These are phyloP conservation scores for Termitomyces sp. DNA, from an alignment of 768 basidiomycete species.

Conservation along the genomic window DNA sequence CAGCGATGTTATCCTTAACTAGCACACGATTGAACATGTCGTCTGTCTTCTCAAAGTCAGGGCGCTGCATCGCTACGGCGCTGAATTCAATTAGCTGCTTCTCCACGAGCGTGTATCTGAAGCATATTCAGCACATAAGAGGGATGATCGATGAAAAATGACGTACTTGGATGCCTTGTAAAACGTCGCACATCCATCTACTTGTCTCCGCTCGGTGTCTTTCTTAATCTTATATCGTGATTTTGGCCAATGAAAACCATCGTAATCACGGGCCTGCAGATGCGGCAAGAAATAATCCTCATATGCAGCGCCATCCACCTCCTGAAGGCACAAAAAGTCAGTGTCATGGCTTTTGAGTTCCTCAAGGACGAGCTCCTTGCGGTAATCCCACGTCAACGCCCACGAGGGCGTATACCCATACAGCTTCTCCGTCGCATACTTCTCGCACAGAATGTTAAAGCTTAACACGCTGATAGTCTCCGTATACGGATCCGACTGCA, in stretches of 20 bases:
- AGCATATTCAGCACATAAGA: conserved; percentile 7
- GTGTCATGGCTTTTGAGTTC: conserved; percentile 78
- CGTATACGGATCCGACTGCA: conserved; percentile 53
- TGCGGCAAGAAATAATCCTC: conserved; percentile 84
- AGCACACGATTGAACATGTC: conserved; percentile 99
- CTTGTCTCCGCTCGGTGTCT: conserved; percentile 75
- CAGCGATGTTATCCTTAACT: conserved; percentile 90
- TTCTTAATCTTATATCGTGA: conserved; percentile 91
- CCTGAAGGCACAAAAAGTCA: conserved; percentile 93
- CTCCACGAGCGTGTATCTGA: conserved; percentile 88
- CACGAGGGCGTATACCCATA: conserved; percentile 97
- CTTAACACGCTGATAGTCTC: conserved; percentile 80
- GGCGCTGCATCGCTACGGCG: conserved; percentile 85
- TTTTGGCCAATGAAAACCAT: conserved; percentile 89
- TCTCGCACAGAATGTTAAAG: conserved; percentile 95
- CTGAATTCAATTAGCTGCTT: conserved; percentile 92
- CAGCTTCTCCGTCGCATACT: conserved; percentile 78
- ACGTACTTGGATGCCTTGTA: conserved; percentile 86
- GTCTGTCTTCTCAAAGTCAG: conserved; percentile 94
- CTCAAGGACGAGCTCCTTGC: conserved; percentile 80
- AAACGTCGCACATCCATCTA: conserved; percentile 97
- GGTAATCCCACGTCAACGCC: conserved; percentile 94
- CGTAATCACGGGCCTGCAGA: conserved; percentile 73
- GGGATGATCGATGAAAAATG: background rate
- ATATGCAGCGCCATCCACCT: conserved; percentile 89